Conservation (phyloP, 83 land plant species). For the Picea engelmannii region DNA sequence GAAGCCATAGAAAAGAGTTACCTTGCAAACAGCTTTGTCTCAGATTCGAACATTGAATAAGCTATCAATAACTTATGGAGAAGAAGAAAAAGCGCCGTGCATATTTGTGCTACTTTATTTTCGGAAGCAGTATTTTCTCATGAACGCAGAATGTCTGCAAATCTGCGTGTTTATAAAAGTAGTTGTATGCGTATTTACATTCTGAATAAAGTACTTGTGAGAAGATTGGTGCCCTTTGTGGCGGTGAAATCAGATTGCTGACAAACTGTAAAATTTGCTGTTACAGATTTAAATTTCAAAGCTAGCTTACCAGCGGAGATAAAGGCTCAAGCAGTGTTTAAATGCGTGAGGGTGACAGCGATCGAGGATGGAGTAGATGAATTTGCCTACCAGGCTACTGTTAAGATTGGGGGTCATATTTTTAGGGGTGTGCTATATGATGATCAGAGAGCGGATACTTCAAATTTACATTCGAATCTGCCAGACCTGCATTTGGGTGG, state of each 20-base stretch:
- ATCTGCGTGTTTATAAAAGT: background rate
- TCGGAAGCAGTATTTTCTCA: background rate
- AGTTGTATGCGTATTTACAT: background rate
- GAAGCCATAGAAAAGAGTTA: too few relatives aligned
- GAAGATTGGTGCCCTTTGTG: background rate
- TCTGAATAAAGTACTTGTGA: background rate
- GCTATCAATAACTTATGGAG: too few relatives aligned
- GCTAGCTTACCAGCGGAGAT: conserved; percentile 58
- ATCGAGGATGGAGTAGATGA: conserved; percentile 52
- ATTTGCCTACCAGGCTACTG: conserved; percentile 67
- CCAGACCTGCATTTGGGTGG: conserved; percentile 60
- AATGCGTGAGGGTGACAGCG: conserved; percentile 57
- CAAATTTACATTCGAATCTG: conserved; percentile 37
- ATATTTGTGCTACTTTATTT: too few relatives aligned
- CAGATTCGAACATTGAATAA: too few relatives aligned
- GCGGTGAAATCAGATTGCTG: background rate
- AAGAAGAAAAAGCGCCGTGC: too few relatives aligned
- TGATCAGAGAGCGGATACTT: conserved; percentile 40
- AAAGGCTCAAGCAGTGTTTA: conserved; percentile 56
- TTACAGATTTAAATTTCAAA: conserved; percentile 24
- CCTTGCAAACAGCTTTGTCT: too few relatives aligned
- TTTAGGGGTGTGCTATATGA: conserved; percentile 69
- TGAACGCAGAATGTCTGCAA: background rate
- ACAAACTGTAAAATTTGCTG: background rate
- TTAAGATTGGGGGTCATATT: conserved; percentile 70